phyloP scores from a whole-genome alignment of 2,329 filamentous ascomycete genomes.

The Mycosphaerelloides madeirae region DNA sequence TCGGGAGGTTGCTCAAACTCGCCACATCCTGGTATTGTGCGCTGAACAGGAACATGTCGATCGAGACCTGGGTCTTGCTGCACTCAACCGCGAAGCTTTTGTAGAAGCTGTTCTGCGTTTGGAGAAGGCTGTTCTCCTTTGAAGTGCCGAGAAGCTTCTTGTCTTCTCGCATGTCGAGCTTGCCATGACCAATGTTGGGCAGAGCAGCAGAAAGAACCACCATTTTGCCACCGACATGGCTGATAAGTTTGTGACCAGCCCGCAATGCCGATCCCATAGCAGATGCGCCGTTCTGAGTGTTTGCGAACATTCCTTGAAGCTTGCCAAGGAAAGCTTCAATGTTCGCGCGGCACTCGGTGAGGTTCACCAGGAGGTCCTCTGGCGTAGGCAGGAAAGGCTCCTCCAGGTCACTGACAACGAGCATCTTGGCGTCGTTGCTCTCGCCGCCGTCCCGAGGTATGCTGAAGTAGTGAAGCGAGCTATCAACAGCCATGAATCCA shows the following conservation, averaged over 20 bases:
- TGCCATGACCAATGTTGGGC: slow-evolving; percentile 83
- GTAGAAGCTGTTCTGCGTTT: slow-evolving; percentile 94
- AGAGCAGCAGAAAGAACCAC: slow-evolving; percentile 84
- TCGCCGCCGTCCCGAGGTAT: slow-evolving; percentile 86
- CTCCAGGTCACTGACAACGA: slow-evolving; percentile 91
- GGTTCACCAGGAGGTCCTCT: slow-evolving; percentile 80
- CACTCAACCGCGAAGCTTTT: slow-evolving; percentile 99
- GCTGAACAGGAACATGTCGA: slow-evolving; percentile 97
- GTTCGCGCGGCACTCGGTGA: slow-evolving; percentile 83
- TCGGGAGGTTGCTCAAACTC: slow-evolving; percentile 86
- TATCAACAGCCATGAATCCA: slow-evolving; percentile 93
- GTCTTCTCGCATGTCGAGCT: slow-evolving; percentile 89
- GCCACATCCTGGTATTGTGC: slow-evolving; percentile 97
- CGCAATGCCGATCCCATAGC: slow-evolving; percentile 91
- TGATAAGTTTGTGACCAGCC: slow-evolving; percentile 93
- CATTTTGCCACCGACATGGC: slow-evolving; percentile 89
- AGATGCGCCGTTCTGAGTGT: slow-evolving; percentile 82
- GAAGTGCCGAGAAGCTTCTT: slow-evolving; percentile 92
- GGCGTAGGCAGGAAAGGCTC: slow-evolving; percentile 96
- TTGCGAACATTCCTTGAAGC: slow-evolving; percentile 94
- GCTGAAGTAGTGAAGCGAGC: slow-evolving; percentile 91
- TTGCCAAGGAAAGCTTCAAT: slow-evolving; percentile 88
- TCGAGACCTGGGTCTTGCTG: slow-evolving; percentile 96
- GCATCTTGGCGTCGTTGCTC: slow-evolving; percentile 78
- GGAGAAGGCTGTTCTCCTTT: slow-evolving; percentile 81